Conservation (phyloP, 805 yeast species). For the Starmera amethionina region DNA sequence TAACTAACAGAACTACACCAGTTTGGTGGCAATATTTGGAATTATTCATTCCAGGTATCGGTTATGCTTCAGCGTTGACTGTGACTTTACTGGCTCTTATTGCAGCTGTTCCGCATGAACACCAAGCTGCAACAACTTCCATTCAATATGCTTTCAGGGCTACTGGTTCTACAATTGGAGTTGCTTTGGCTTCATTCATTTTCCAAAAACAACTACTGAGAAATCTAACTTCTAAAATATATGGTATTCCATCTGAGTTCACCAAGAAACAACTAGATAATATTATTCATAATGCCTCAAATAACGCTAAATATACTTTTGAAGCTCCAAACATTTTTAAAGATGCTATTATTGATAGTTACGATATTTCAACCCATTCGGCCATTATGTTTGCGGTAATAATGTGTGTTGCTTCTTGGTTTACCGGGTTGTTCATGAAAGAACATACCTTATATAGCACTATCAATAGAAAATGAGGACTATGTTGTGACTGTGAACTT, state of each 20-base stretch:
- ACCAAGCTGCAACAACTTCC: constrained; percentile 81
- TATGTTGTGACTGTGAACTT: too few relatives aligned
- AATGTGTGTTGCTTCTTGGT: constrained; percentile 30
- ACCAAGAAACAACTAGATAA: constrained; percentile 11
- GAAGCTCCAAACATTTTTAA: constrained; percentile 36
- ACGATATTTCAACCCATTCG: constrained; percentile 37
- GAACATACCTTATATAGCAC: constrained; percentile 47
- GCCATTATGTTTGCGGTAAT: constrained; percentile 37
- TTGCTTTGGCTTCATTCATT: constrained; percentile 56
- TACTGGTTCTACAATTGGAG: constrained; percentile 81
- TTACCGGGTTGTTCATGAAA: constrained; percentile 35
- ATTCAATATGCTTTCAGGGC: constrained; percentile 84
- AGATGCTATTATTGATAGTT: constrained; percentile 31
- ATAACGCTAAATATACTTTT: constrained; percentile 40
- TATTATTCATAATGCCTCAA: constrained; percentile 33
- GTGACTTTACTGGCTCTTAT: constrained; percentile 66
- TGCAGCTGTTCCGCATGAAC: constrained; percentile 57
- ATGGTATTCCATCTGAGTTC: constrained; percentile 10
- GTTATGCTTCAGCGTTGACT: constrained; percentile 59
- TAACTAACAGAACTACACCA: constrained; percentile 14
- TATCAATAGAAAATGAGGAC: constrained; percentile 24
- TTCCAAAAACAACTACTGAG: constrained; percentile 40
- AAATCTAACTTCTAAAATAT: constrained; percentile 17
- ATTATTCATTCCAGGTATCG: constrained; percentile 48
- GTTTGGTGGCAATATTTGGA: constrained; percentile 31